These are phyloP conservation scores for Schoenoplectus tabernaemontani DNA, from an alignment of 202 grass and related monocot species.

Conservation along the genomic window DNA sequence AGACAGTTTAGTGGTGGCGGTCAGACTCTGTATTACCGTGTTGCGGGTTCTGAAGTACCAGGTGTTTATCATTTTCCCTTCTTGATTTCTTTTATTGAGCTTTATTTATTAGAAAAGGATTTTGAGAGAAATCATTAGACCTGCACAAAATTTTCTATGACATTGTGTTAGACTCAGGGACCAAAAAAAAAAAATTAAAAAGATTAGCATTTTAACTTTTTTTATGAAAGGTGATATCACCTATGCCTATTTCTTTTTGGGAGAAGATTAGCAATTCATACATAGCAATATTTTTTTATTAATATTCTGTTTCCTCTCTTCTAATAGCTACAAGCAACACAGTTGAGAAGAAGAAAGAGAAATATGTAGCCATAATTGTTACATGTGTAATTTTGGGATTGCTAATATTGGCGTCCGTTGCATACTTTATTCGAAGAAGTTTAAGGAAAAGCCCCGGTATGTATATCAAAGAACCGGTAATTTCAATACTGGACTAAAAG, in stretches of 20 bases:
- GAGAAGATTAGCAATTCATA: not conserved
- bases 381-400: constrained; percentile 11
- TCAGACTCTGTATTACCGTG: constrained; percentile 45
- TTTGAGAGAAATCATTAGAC: not conserved
- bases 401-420: not conserved
- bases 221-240: not conserved
- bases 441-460: not conserved
- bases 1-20: constrained; percentile 40
- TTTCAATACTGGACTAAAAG: not conserved
- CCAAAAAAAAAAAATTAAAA: not conserved
- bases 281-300: not conserved
- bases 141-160: not conserved
- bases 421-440: constrained; percentile 10
- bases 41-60: constrained; percentile 50
- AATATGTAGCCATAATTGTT: not conserved
- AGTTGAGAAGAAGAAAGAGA: not conserved
- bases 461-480: not conserved
- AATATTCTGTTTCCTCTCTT: not conserved
- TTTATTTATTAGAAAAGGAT: not conserved
- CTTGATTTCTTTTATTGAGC: not conserved
- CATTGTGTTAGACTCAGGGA: not conserved
- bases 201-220: not conserved
- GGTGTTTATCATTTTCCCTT: constrained; percentile 24
- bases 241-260: not conserved
- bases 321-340: not conserved